Evolutionary conservation across 495 filamentous ascomycete genomes (phyloP), one percentile per base, ranked within the genome.

Genomic region (Penicillium ochrochloron): DNA sequence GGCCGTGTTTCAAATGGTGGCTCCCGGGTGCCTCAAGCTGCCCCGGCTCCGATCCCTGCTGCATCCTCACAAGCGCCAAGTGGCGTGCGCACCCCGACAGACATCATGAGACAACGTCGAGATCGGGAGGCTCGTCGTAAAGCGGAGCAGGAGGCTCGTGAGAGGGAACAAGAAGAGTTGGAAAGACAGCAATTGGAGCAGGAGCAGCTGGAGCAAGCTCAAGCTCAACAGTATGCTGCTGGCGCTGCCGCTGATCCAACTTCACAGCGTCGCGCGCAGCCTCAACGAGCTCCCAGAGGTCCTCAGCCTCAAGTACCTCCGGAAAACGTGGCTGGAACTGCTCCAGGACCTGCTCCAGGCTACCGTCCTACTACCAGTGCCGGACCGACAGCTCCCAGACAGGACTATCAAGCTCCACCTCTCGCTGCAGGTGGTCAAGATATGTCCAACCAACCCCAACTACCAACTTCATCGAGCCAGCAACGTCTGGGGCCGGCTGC

Each of bases 71-170:
- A 80, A 41, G 66, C 74, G 15, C 75, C 81, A 2, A 80, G 77
- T 66, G 80, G 81, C 37, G 74, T 84, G 50, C 73, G 78, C 27
- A 85, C 83, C 41, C 91, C 91, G 27, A 87, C 87, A 33, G 86
- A 90, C 67, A 90, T 94, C 48, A 92, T 93, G 90, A 84, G 87
- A 68, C 85, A 90, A 67, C 87, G 90, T 59, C 76, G 76, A 56
- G 85, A 85, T 63, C 84, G 90, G 41, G 90, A 93, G 73, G 90
- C 89, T 21, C 79, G 86, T 59, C 83, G 81, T 57, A 85, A 83
- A 68, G 87, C 87, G 21, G 87, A 90, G 67, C 82, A 85, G 34
- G 80, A 84, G 37, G 80, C 77, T n/a, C 73, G 66, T 19, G 78
- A 79, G 41, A 68, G 67, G 39, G 76, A 81, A 80, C 83, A 69